A percentile compares a stretch with the other conserved stretches of the same genome.
These are phyloP conservation scores for Huntiella decipiens DNA, from an alignment of 2,329 filamentous ascomycete genomes.

Conservation along the genomic window DNA sequence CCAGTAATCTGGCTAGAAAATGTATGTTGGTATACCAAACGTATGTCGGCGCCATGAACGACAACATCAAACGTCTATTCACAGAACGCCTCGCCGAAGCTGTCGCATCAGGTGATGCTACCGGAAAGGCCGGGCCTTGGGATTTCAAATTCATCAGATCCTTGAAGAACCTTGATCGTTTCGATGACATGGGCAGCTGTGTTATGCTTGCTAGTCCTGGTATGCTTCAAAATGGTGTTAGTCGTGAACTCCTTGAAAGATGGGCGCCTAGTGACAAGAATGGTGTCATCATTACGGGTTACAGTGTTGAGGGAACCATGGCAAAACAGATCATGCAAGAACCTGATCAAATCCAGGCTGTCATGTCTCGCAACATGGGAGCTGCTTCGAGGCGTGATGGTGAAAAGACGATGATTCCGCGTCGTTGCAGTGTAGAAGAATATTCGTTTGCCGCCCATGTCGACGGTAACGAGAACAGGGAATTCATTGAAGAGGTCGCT, in stretches of 20 bases:
- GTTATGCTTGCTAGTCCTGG: slow-evolving; percentile 95
- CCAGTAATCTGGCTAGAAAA: slow-evolving; percentile 80
- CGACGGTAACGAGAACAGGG: slow-evolving; percentile 84
- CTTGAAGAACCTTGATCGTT: slow-evolving; percentile 80
- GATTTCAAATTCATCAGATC: slow-evolving; percentile 91
- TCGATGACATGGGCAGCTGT: slow-evolving; percentile 87
- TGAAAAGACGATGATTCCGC: slow-evolving; percentile 81
- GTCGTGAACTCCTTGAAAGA: slow-evolving; percentile 74
- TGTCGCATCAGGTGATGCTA: slow-evolving; percentile 56
- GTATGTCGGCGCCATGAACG: slow-evolving; percentile 96
- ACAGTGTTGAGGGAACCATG: slow-evolving; percentile 97
- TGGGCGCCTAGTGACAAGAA: slow-evolving; percentile 96
- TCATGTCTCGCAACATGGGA: slow-evolving; percentile 60
- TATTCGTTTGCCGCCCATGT: slow-evolving; percentile 94
- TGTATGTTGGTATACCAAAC: slow-evolving; percentile 99
- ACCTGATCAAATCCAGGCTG: slow-evolving; percentile 81
- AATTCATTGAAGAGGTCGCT: slow-evolving; percentile 87
- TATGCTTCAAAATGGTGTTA: slow-evolving; percentile 96
- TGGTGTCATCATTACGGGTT: slow-evolving; percentile 95
- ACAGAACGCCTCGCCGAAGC: slow-evolving; percentile 80
- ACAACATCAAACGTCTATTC: slow-evolving; percentile 95
- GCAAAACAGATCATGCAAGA: slow-evolving; percentile 89
- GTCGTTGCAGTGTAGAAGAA: slow-evolving; percentile 83
- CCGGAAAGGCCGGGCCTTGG: slow-evolving; percentile 73
- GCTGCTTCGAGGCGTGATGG: slow-evolving; percentile 44